phyloP scores from a whole-genome alignment of 2,329 filamentous ascomycete genomes.

The Aureobasidium sp. region DNA sequence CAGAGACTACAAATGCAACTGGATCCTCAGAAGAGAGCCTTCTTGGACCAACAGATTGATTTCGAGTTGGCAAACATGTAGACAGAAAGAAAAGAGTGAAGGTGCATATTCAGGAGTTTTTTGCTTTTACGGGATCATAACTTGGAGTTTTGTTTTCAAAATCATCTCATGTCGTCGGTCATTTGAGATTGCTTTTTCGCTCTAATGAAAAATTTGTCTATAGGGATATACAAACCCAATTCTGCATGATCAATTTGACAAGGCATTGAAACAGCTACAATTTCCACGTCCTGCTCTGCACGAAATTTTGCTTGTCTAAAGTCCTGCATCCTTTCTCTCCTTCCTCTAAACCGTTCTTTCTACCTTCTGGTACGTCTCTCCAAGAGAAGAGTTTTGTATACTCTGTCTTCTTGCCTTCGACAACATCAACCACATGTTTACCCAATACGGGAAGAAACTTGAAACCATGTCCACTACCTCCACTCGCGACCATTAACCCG shows the following conservation, averaged over 20 bases:
- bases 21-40: slow-evolving; percentile 73
- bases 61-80: slow-evolving; percentile 90
- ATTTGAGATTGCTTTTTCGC: background rate
- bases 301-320: slow-evolving; percentile 22
- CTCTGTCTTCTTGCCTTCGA: slow-evolving; percentile 19
- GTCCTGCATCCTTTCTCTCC: slow-evolving; percentile 23
- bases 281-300: slow-evolving; percentile 20
- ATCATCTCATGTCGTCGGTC: background rate
- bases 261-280: background rate
- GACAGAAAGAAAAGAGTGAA: background rate
- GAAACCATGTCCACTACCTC: slow-evolving; percentile 27
- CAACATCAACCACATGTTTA: slow-evolving; percentile 21
- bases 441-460: slow-evolving; percentile 28
- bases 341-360: slow-evolving; percentile 24
- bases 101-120: background rate
- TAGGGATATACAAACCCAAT: background rate
- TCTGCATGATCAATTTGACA: background rate
- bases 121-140: background rate
- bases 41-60: slow-evolving; percentile 91
- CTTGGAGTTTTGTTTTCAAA: background rate
- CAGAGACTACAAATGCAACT: slow-evolving; percentile 87
- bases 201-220: background rate
- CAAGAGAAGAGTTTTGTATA: slow-evolving; percentile 23
- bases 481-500: slow-evolving; percentile 24
- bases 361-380: slow-evolving; percentile 19